Conservation (phyloP, 177 flowering plant genomes). For the Vitis hybrid region DNA sequence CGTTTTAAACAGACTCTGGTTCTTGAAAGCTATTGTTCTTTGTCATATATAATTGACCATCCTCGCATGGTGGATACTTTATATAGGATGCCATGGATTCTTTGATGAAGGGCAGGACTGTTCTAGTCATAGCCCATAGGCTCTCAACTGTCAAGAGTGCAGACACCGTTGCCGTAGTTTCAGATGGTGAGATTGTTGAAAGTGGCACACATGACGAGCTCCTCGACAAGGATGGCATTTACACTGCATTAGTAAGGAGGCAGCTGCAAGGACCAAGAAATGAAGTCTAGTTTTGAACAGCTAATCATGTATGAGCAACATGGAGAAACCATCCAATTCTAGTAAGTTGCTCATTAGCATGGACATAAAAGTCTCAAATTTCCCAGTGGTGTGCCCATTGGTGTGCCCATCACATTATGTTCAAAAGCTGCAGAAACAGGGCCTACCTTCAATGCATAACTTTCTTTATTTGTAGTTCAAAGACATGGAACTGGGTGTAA, state of each 20-base stretch:
- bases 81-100: constrained; percentile 97
- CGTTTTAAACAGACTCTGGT: too few species aligned
- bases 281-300: constrained; percentile 19
- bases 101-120: constrained; percentile 93
- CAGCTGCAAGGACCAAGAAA: constrained; percentile 66
- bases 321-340: too few species aligned
- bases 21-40: neutral
- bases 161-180: constrained; percentile 81
- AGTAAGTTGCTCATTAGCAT: neutral
- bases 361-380: too few species aligned
- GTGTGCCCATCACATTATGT: too few species aligned
- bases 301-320: neutral
- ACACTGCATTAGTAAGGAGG: constrained; percentile 84
- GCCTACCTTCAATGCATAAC: too few species aligned
- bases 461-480: too few species aligned
- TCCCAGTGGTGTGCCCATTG: too few species aligned
- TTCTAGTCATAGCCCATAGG: constrained; percentile 95
- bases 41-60: constrained; percentile 1
- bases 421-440: too few species aligned
- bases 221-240: constrained; percentile 70
- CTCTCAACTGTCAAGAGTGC: constrained; percentile 96
- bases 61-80: neutral
- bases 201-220: constrained; percentile 90
- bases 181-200: constrained; percentile 92
- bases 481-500: too few species aligned